Evolutionary conservation across 2,329 filamentous ascomycete genomes (phyloP), one percentile per base, ranked within the genome.

Genomic region (Penicillium olsonii): DNA sequence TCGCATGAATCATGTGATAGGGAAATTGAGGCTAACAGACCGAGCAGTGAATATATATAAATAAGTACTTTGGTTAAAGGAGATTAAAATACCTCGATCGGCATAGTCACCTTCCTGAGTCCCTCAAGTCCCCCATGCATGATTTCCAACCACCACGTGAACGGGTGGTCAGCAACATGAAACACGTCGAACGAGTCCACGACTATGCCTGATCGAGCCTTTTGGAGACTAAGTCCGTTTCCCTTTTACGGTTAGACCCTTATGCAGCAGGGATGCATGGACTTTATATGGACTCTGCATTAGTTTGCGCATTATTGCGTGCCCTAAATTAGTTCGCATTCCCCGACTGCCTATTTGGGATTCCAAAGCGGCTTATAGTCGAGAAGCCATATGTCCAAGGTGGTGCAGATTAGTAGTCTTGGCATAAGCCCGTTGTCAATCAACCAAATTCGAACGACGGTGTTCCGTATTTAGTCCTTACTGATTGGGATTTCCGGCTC

Each of bases 241-340:
- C 31, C 33, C 20, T 8, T 12, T 26, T 20, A 9, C 14, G 12
- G 45, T 18, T 43, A 48, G 33, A 17, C 3, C 4, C 26, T 5
- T 42, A 14, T 18, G 11, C 19, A 43, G 40, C 19, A 39, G 18
- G 35, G 35, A 11, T 35, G 33, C 15, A 35, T 22, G 29, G 29
- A 14, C 29, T 31, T 31, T 38, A 41, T 27, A 44, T 27, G 20
- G 29, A 10, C 15, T 37, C 15, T 49, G 27, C 41, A 45, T 42
- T 49, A 49, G 46, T 34, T 19, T 19, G 9, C 27, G 19, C 19
- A 41, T 41, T 33, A 39, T 47, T 47, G 18, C 24, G 35, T 49
- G 41, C 17, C 35, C 47, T 35, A 34, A 39, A 39, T 39, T 49
- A 49, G 42, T 10, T 39, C 42, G 18, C 47, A 40, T 45, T 45